These are phyloP conservation scores for Xylariaceae sp. DNA, from an alignment of 2,329 filamentous ascomycete species.

Conservation along the genomic window DNA sequence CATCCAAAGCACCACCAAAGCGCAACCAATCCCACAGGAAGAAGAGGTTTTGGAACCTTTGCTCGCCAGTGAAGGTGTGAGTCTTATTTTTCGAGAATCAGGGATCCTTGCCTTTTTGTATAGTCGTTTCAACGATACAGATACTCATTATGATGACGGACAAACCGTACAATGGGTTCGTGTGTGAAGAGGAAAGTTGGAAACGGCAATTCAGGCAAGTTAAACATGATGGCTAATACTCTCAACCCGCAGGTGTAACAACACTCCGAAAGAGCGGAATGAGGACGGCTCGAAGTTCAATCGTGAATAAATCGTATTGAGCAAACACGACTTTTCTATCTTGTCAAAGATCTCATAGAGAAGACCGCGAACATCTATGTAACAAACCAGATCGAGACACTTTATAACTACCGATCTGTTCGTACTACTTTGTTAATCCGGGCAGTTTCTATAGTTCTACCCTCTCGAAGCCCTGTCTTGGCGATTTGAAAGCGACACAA, in stretches of 20 bases:
- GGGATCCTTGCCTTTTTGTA: no score
- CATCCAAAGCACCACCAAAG: slow-evolving; percentile 2
- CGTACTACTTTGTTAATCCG: slow-evolving; percentile 44
- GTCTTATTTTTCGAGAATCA: no score
- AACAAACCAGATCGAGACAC: slow-evolving; percentile 47
- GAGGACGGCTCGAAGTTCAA: slow-evolving; percentile 40
- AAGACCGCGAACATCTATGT: slow-evolving; percentile 49
- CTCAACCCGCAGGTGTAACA: background rate
- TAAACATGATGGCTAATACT: no score
- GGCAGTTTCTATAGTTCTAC: slow-evolving; percentile 39
- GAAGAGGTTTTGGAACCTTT: slow-evolving; percentile 35
- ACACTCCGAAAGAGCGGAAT: background rate
- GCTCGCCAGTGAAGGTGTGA: no score
- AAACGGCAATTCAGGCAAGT: no score
- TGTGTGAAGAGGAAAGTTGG: background rate
- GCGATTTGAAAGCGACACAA: slow-evolving; percentile 16
- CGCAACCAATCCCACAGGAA: slow-evolving; percentile 40
- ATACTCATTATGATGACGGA: no score
- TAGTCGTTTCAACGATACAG: no score
- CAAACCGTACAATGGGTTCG: no score
- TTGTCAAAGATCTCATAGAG: no score
- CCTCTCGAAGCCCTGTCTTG: slow-evolving; percentile 27
- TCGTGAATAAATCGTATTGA: slow-evolving; percentile 3
- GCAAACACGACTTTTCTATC: no score
- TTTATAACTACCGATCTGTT: slow-evolving; percentile 39